Percentiles rank a stretch among this genome's conserved stretches.
Evolutionary conservation across 2,329 filamentous ascomycete genomes (phyloP).

Genomic region (Phialocephala subalpina): DNA sequence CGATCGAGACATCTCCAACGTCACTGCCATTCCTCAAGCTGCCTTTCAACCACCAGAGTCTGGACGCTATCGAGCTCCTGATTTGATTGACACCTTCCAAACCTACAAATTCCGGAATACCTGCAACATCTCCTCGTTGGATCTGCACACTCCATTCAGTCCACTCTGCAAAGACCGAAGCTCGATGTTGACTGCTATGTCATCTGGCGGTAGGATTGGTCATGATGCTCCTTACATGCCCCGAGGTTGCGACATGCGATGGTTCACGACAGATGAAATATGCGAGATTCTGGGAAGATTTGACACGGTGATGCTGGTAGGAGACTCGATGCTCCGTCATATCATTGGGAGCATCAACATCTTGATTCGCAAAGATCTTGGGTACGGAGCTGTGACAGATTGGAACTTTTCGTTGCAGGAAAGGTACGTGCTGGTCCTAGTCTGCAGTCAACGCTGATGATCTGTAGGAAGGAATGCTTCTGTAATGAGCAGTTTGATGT

Average conservation of each 20-base stretch:
- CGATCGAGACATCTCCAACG: constrained; percentile 16
- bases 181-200: constrained; percentile 47
- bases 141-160: constrained; percentile 47
- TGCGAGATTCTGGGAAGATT: constrained; percentile 55
- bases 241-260: constrained; percentile 55
- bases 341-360: constrained; percentile 56
- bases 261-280: constrained; percentile 54
- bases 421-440: constrained; percentile 30
- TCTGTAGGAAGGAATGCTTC: constrained; percentile 51
- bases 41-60: constrained; percentile 33
- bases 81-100: constrained; percentile 48
- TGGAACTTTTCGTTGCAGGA: constrained; percentile 57
- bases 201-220: constrained; percentile 53
- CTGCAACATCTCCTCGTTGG: constrained; percentile 54
- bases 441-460: constrained; percentile 6
- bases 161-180: constrained; percentile 48
- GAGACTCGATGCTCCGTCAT: constrained; percentile 58
- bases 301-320: constrained; percentile 55
- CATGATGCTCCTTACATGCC: constrained; percentile 54
- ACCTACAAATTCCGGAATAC: constrained; percentile 52
- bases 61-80: constrained; percentile 25
- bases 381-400: constrained; percentile 57
- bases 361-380: constrained; percentile 53
- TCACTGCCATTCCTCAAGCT: constrained; percentile 18
- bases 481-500: constrained; percentile 59